Percentiles rank a stretch among this genome's conserved stretches.
phyloP scores from a whole-genome alignment of 2,329 filamentous ascomycete genomes.

The Rhexocercosporidium sp. region DNA sequence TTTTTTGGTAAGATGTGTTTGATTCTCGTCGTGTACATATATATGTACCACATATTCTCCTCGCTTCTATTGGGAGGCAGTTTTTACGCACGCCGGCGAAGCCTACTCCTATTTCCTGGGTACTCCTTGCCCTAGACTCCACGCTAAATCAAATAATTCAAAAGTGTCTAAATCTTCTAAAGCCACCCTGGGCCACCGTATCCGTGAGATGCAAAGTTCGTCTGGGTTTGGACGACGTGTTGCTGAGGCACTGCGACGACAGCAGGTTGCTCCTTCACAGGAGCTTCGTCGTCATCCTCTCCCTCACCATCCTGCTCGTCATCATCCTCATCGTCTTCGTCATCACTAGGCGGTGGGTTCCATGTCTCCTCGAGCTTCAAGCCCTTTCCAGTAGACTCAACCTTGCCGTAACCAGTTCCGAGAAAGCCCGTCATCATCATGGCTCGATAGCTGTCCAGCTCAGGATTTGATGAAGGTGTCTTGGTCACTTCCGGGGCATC shows the following conservation, averaged over 20 bases:
- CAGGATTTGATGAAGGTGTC: slow-evolving; percentile 47
- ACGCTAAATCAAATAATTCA: slow-evolving; percentile 23
- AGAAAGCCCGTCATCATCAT: slow-evolving; percentile 58
- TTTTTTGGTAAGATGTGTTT: not conserved
- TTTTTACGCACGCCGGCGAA: slow-evolving; percentile 24
- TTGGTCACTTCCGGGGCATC: slow-evolving; percentile 67
- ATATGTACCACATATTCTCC: slow-evolving; percentile 2
- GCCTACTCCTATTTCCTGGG: slow-evolving; percentile 7
- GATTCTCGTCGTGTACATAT: slow-evolving; percentile 15
- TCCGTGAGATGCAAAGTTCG: not conserved
- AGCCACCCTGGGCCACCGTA: slow-evolving; percentile 24
- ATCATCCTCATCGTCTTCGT: slow-evolving; percentile 63
- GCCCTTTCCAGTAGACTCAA: slow-evolving; percentile 68
- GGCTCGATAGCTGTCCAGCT: slow-evolving; percentile 59
- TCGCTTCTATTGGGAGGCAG: not conserved
- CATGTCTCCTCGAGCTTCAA: slow-evolving; percentile 82
- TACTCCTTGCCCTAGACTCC: slow-evolving; percentile 19
- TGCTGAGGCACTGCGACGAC: not conserved
- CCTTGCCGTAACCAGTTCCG: slow-evolving; percentile 52
- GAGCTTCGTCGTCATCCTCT: slow-evolving; percentile 35
- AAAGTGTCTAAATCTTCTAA: not conserved
- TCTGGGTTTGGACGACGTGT: not conserved
- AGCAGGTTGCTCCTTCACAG: not conserved
- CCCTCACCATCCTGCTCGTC: slow-evolving; percentile 48
- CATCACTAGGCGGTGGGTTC: slow-evolving; percentile 66